Evolutionary conservation across 2,329 filamentous ascomycete genomes (phyloP).

Genomic region (Penicillium aurantiogriseum): DNA sequence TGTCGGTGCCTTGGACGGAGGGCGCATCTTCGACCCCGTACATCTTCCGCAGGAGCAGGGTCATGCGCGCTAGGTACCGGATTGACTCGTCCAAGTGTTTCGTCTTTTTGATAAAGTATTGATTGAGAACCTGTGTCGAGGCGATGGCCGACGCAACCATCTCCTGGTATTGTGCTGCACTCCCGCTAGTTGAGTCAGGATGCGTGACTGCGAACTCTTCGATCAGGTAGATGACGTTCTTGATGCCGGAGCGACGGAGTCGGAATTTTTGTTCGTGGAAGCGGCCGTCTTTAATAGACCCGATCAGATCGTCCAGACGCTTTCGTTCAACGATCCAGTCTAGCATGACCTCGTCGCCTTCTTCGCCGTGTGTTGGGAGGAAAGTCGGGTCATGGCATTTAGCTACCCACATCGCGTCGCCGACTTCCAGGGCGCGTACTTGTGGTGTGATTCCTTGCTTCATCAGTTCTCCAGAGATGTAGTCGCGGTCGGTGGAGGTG

Average conservation of each 20-base stretch:
- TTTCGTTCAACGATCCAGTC: slow-evolving; percentile 83
- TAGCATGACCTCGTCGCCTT: slow-evolving; percentile 66
- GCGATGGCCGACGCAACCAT: slow-evolving; percentile 71
- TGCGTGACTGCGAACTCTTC: slow-evolving; percentile 67
- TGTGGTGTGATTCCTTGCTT: slow-evolving; percentile 65
- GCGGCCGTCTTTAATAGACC: slow-evolving; percentile 76
- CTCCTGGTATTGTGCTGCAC: slow-evolving; percentile 58
- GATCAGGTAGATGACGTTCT: slow-evolving; percentile 74
- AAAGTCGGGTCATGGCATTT: slow-evolving; percentile 62
- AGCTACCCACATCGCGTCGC: slow-evolving; percentile 77
- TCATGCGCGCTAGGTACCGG: slow-evolving; percentile 71
- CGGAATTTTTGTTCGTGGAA: slow-evolving; percentile 86
- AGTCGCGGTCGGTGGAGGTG: slow-evolving; percentile 70
- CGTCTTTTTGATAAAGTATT: slow-evolving; percentile 76
- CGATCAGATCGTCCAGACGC: slow-evolving; percentile 73
- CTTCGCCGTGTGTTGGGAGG: slow-evolving; percentile 55
- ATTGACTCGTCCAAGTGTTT: slow-evolving; percentile 75
- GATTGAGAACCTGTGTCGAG: slow-evolving; percentile 73
- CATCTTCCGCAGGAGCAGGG: slow-evolving; percentile 61
- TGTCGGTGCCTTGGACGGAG: neutral
- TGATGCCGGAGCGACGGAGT: slow-evolving; percentile 68
- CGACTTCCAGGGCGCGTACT: slow-evolving; percentile 67
- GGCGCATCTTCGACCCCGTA: slow-evolving; percentile 46
- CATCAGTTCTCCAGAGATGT: slow-evolving; percentile 69
- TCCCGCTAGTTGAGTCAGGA: slow-evolving; percentile 44